Evolutionary conservation across 2,329 filamentous ascomycete species (phyloP).

Genomic region (Phoma sp.): DNA sequence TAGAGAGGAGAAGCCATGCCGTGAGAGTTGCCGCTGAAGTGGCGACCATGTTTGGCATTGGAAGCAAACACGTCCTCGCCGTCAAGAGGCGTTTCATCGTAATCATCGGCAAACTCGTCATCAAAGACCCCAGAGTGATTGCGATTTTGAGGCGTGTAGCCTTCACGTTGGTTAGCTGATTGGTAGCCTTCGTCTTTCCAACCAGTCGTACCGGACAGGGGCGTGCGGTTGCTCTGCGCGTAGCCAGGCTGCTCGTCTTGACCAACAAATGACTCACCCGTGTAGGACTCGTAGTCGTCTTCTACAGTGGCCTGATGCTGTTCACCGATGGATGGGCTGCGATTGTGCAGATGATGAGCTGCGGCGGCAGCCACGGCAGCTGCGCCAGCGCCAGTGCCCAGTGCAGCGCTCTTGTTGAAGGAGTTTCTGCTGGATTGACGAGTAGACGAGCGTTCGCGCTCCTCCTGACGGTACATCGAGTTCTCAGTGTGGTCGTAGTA

Average conservation of each 20-base stretch:
- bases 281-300: conserved; percentile 45
- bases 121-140: conserved; percentile 58
- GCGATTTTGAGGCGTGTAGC: conserved; percentile 52
- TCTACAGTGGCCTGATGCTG: conserved; percentile 47
- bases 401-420: conserved; percentile 40
- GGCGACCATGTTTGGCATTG: conserved; percentile 62
- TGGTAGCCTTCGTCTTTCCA: conserved; percentile 87
- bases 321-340: conserved; percentile 35
- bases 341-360: conserved; percentile 49
- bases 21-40: conserved; percentile 88
- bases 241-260: conserved; percentile 43
- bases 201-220: conserved; percentile 60
- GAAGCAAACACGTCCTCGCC: conserved; percentile 54
- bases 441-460: conserved; percentile 40
- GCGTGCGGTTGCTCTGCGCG: conserved; percentile 40
- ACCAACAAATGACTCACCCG: conserved; percentile 44
- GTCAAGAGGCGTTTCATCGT: conserved; percentile 51
- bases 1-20: conserved; percentile 90
- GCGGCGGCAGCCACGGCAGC: conserved; percentile 62
- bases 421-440: conserved; percentile 37
- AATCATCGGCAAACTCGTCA: conserved; percentile 62
- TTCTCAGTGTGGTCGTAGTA: conserved; percentile 53
- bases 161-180: conserved; percentile 70
- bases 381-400: conserved; percentile 57
- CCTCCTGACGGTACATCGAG: conserved; percentile 43